Conservation (phyloP, 768 basidiomycete genomes). For the Pisolithus orientalis region DNA sequence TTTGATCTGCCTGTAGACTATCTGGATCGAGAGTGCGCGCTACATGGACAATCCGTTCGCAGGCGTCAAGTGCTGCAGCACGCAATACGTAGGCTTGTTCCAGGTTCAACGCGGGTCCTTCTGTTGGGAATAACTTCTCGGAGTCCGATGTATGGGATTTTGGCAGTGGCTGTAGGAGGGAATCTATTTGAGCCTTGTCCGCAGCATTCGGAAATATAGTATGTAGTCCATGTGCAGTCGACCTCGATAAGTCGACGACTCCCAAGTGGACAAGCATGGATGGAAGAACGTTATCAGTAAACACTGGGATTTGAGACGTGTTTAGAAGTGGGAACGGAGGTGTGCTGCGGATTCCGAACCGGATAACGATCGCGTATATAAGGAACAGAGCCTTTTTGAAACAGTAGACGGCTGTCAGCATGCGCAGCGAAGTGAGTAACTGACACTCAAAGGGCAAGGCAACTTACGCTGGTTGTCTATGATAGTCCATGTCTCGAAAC, state of each 20-base stretch:
- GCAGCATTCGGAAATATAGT: conserved; percentile 45
- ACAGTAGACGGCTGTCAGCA: conserved; percentile 63
- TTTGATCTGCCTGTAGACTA: conserved; percentile 20
- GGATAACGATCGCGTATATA: conserved; percentile 58
- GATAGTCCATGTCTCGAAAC: conserved; percentile 70
- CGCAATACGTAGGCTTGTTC: conserved; percentile 69
- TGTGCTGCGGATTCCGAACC: conserved; percentile 53
- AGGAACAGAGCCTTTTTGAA: conserved; percentile 90
- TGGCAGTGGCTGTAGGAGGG: conserved; percentile 31
- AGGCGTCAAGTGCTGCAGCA: conserved; percentile 75
- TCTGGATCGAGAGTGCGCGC: conserved; percentile 34
- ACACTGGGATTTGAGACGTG: conserved; percentile 55
- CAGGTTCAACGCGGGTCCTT: conserved; percentile 49
- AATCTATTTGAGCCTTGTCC: conserved; percentile 30
- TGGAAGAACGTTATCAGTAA: conserved; percentile 78
- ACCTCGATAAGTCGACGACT: conserved; percentile 57
- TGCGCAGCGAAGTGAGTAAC: neutral
- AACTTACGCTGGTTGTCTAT: conserved; percentile 56
- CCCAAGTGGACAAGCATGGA: conserved; percentile 77
- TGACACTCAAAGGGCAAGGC: conserved; percentile 5
- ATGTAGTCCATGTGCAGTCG: conserved; percentile 35
- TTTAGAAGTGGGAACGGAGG: conserved; percentile 58
- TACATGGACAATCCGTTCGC: conserved; percentile 56
- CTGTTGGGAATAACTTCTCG: conserved; percentile 24
- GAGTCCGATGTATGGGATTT: conserved; percentile 8